These are phyloP conservation scores for Leccinum subrobustum DNA, from an alignment of 1,284 basidiomycete species.

Conservation along the genomic window DNA sequence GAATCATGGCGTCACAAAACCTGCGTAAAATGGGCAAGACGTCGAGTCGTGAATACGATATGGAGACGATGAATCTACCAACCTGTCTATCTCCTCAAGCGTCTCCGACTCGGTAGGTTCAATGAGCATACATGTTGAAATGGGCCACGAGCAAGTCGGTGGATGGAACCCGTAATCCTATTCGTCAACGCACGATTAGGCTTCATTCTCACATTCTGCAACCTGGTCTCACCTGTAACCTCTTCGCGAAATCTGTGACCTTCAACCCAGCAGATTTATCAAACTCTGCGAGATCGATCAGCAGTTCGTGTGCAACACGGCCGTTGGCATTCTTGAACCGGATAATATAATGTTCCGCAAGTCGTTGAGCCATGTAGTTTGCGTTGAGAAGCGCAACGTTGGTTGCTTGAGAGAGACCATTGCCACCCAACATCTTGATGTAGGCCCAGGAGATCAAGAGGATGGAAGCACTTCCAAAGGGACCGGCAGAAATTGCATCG, in stretches of 20 bases:
- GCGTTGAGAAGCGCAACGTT: conserved; percentile 90
- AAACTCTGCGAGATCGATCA: conserved; percentile 95
- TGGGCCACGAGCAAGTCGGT: conserved; percentile 93
- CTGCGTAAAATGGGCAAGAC: conserved; percentile 35
- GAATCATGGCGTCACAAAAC: conserved; percentile 96
- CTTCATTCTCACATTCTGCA: background rate
- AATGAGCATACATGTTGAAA: conserved; percentile 91
- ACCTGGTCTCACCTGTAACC: conserved; percentile 64
- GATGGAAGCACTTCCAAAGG: conserved; percentile 94
- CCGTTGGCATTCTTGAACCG: conserved; percentile 90
- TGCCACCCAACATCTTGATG: conserved; percentile 96
- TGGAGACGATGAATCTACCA: conserved; percentile 12
- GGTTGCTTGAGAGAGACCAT: conserved; percentile 83
- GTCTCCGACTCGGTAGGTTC: conserved; percentile 95
- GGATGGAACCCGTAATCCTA: conserved; percentile 89
- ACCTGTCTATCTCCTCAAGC: conserved; percentile 86
- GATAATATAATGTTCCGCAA: conserved; percentile 84
- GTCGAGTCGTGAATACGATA: background rate
- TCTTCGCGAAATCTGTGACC: conserved; percentile 95
- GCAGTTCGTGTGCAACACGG: conserved; percentile 91
- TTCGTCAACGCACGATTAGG: background rate
- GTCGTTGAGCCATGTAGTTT: conserved; percentile 93
- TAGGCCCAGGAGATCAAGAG: conserved; percentile 98
- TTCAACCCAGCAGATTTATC: conserved; percentile 86
- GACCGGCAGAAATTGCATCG: conserved; percentile 87